Conservation (phyloP, 495 filamentous ascomycete genomes). For the Astrothelium macrocarpum region DNA sequence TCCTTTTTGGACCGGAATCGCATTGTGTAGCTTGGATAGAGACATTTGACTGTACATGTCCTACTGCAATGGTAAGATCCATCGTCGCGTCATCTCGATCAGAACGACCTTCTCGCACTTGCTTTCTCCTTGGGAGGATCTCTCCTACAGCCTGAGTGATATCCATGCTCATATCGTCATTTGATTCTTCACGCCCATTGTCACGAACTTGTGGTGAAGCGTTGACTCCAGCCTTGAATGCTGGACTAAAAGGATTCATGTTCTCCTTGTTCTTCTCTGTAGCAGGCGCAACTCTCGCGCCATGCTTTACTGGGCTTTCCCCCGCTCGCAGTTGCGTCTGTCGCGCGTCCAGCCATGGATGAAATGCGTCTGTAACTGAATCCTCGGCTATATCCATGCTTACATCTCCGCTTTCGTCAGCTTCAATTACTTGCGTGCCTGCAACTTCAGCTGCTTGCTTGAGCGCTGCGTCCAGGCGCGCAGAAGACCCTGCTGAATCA, state of each 20-base stretch:
- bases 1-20: constrained; percentile 22
- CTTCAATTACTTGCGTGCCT: constrained; percentile 51
- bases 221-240: constrained; percentile 19
- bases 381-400: constrained; percentile 70
- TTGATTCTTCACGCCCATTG: constrained; percentile 17
- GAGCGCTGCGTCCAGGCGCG: constrained; percentile 64
- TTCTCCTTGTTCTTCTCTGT: constrained; percentile 52
- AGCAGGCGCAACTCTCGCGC: not conserved
- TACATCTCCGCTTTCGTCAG: constrained; percentile 52
- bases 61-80: constrained; percentile 34
- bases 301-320: constrained; percentile 11
- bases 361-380: constrained; percentile 65
- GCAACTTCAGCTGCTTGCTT: constrained; percentile 64
- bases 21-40: constrained; percentile 7
- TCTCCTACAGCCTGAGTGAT: constrained; percentile 40
- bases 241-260: constrained; percentile 42
- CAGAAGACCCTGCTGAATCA: constrained; percentile 54
- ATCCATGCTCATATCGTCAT: constrained; percentile 43
- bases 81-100: constrained; percentile 29
- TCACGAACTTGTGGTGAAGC: not conserved
- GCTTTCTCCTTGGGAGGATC: constrained; percentile 26
- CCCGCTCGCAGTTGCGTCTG: constrained; percentile 29
- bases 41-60: constrained; percentile 24
- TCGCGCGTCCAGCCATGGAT: constrained; percentile 54
- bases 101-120: constrained; percentile 19